phyloP scores from a whole-genome alignment of 345 rosid species.

The Cardamine resedifolia region DNA sequence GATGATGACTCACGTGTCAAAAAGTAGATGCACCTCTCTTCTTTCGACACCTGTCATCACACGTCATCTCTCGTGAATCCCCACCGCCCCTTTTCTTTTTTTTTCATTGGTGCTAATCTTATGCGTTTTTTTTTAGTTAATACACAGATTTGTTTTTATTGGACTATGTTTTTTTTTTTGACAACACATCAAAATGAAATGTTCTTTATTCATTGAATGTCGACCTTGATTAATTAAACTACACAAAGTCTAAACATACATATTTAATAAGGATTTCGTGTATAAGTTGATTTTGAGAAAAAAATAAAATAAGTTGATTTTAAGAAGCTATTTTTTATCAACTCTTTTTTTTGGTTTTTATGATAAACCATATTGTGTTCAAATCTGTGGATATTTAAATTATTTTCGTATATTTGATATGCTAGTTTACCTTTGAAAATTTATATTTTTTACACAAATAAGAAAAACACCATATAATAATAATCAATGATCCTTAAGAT shows the following conservation, averaged over 20 bases:
- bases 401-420: not conserved
- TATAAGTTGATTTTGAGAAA: too few species aligned
- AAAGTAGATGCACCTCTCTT: conserved; percentile 47
- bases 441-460: not conserved
- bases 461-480: not conserved
- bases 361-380: not conserved
- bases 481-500: not conserved
- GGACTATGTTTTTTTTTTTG: not conserved
- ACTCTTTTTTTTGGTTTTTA: not conserved
- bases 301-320: not conserved
- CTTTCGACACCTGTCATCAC: conserved; percentile 54
- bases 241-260: not conserved
- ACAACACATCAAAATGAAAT: not conserved
- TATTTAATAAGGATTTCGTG: not conserved
- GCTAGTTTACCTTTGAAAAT: not conserved
- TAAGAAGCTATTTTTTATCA: not conserved
- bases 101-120: conserved; percentile 17
- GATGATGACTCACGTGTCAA: conserved; percentile 60
- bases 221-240: not conserved
- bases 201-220: not conserved
- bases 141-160: not conserved
- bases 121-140: not conserved
- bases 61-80: conserved; percentile 56
- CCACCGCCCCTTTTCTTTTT: conserved; percentile 23
- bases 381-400: not conserved